Conservation (phyloP, 78 protist genomes). For the Paratrimastix pyriformis region DNA sequence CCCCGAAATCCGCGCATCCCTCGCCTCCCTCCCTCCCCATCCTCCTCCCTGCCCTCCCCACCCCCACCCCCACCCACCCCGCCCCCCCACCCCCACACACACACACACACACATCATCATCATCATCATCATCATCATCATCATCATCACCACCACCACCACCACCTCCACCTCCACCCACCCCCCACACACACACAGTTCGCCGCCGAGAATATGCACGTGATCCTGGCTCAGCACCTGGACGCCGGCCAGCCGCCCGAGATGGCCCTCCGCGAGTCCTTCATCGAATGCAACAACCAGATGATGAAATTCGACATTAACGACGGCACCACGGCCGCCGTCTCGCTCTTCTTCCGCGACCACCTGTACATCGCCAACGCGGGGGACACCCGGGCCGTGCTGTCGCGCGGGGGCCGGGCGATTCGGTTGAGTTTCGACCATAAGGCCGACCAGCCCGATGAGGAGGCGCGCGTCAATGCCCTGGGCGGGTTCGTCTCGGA, state of each 20-base stretch:
- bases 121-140: neutral
- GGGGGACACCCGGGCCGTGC: constrained; percentile 74
- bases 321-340: constrained; percentile 66
- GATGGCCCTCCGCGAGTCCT: constrained; percentile 11
- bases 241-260: constrained; percentile 15
- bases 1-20: too few species aligned
- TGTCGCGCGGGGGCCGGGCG: constrained; percentile 38
- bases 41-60: too few species aligned
- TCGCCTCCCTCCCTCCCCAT: too few species aligned
- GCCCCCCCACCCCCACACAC: too few species aligned
- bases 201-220: constrained; percentile 9
- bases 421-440: constrained; percentile 57
- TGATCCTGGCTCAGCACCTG: neutral
- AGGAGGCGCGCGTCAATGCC: constrained; percentile 49
- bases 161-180: neutral
- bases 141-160: neutral
- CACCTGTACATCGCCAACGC: constrained; percentile 48
- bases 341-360: constrained; percentile 29
- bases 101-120: too few species aligned
- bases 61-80: too few species aligned
- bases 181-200: too few species aligned
- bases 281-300: constrained; percentile 1
- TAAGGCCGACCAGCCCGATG: constrained; percentile 54
- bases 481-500: constrained; percentile 57
- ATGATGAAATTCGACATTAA: constrained; percentile 26